Conservation (phyloP, 1,139 yeast species). For the Magnusiomyces starmeri region DNA sequence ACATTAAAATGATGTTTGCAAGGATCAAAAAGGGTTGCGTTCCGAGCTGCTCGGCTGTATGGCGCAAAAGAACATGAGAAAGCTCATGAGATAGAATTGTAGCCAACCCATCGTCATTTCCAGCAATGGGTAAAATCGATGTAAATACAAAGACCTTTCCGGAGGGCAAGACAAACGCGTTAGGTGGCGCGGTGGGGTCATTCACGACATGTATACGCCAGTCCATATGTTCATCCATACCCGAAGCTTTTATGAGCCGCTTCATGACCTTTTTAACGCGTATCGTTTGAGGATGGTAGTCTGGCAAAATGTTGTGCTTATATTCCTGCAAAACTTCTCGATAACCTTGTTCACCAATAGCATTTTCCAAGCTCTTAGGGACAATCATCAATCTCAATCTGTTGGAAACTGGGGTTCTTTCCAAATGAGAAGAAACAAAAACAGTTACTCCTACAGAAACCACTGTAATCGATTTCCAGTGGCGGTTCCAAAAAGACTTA, state of each 20-base stretch:
- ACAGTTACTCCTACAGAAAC: slow-evolving; percentile 5
- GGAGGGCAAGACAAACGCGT: slow-evolving; percentile 92
- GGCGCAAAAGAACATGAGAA: slow-evolving; percentile 90
- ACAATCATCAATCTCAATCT: slow-evolving; percentile 68
- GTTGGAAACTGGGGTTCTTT: slow-evolving; percentile 77
- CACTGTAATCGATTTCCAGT: slow-evolving; percentile 13
- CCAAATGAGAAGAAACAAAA: slow-evolving; percentile 43
- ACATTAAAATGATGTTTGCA: slow-evolving; percentile 41
- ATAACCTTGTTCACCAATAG: slow-evolving; percentile 66
- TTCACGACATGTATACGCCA: slow-evolving; percentile 84
- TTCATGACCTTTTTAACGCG: slow-evolving; percentile 56
- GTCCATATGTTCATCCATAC: slow-evolving; percentile 38
- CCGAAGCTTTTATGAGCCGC: slow-evolving; percentile 44
- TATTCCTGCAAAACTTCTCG: slow-evolving; percentile 44
- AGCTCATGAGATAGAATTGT: slow-evolving; percentile 90
- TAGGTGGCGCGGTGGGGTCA: slow-evolving; percentile 68
- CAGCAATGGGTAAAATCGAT: slow-evolving; percentile 70
- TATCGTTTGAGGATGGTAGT: slow-evolving; percentile 39
- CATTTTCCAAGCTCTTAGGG: slow-evolving; percentile 57
- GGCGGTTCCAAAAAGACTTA: slow-evolving; percentile 9
- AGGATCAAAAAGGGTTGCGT: slow-evolving; percentile 42
- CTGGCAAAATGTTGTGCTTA: slow-evolving; percentile 33
- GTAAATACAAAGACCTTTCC: slow-evolving; percentile 90
- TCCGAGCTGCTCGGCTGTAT: slow-evolving; percentile 69
- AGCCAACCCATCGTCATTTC: slow-evolving; percentile 84